Evolutionary conservation across 2,329 filamentous ascomycete genomes (phyloP).

Genomic region (Aspergillus bombycis): DNA sequence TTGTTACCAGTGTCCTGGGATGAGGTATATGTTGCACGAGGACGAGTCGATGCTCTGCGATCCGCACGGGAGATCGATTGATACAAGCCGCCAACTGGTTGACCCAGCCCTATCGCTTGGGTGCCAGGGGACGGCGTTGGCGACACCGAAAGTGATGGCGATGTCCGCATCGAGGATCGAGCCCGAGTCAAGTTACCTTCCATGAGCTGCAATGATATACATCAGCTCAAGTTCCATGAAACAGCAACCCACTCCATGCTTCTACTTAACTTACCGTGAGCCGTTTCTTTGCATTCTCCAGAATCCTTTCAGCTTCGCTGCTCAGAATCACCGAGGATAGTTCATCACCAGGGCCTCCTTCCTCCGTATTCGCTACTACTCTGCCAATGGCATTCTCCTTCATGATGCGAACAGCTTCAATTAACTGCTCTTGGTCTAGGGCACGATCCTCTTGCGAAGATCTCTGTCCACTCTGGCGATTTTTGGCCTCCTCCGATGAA

Average conservation of each 20-base stretch:
- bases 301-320: conserved; percentile 82
- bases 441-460: conserved; percentile 8
- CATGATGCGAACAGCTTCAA: conserved; percentile 4
- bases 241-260: not conserved
- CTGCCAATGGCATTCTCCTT: conserved; percentile 24
- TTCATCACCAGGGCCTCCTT: conserved; percentile 57
- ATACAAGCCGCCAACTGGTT: conserved; percentile 47
- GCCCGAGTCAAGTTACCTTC: conserved; percentile 86
- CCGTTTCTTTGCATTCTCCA: conserved; percentile 88
- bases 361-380: conserved; percentile 43
- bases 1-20: conserved; percentile 42
- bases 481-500: conserved; percentile 18
- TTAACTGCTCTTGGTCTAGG: conserved; percentile 6
- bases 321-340: conserved; percentile 77
- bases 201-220: conserved; percentile 68
- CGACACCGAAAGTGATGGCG: conserved; percentile 54
- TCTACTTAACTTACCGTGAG: conserved; percentile 68
- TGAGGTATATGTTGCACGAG: conserved; percentile 39
- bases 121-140: conserved; percentile 42
- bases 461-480: conserved; percentile 7
- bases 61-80: conserved; percentile 45
- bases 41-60: conserved; percentile 51
- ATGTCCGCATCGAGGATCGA: conserved; percentile 65
- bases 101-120: conserved; percentile 37
- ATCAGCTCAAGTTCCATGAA: conserved; percentile 18